Conservation (phyloP, 768 basidiomycete genomes). For the Strobilomyces confusus region DNA sequence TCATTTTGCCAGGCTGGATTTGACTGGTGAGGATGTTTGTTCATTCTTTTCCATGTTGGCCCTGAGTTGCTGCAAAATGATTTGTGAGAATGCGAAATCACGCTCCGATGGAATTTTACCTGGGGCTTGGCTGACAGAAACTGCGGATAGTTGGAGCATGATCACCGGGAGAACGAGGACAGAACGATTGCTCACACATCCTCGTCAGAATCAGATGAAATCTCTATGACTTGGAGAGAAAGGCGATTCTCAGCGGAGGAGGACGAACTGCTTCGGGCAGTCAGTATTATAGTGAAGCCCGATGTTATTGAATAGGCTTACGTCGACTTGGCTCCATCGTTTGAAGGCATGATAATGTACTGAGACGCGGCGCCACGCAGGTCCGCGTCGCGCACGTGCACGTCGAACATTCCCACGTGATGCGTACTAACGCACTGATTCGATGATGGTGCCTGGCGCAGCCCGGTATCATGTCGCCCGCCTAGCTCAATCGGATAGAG, state of each 20-base stretch:
- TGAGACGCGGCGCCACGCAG: neutral
- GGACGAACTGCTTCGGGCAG: neutral
- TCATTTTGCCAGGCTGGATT: slow-evolving; percentile 5
- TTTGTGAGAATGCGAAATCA: slow-evolving; percentile 2
- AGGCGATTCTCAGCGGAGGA: neutral
- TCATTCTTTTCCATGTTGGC: neutral
- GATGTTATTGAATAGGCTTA: slow-evolving; percentile 22
- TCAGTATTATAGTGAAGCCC: neutral
- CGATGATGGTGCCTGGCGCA: too few relatives aligned
- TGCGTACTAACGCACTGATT: too few relatives aligned
- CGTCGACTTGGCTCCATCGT: slow-evolving; percentile 45
- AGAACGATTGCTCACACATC: slow-evolving; percentile 29
- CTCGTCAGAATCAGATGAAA: slow-evolving; percentile 47
- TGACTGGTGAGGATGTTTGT: neutral
- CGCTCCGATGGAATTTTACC: slow-evolving; percentile 11
- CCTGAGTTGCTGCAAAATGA: slow-evolving; percentile 2
- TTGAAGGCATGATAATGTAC: slow-evolving; percentile 31
- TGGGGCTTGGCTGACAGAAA: neutral
- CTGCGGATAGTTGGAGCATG: slow-evolving; percentile 1
- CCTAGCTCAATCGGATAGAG: slow-evolving; percentile 69
- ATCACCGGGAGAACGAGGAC: neutral
- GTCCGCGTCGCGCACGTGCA: slow-evolving; percentile 18
- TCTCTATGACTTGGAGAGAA: slow-evolving; percentile 44
- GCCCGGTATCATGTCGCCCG: slow-evolving; percentile 42
- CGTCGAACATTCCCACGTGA: slow-evolving; percentile 18